A percentile compares a stretch with the other conserved stretches of the same genome.
Conservation (phyloP, 306 rosid genomes). For the Glycine soja region DNA sequence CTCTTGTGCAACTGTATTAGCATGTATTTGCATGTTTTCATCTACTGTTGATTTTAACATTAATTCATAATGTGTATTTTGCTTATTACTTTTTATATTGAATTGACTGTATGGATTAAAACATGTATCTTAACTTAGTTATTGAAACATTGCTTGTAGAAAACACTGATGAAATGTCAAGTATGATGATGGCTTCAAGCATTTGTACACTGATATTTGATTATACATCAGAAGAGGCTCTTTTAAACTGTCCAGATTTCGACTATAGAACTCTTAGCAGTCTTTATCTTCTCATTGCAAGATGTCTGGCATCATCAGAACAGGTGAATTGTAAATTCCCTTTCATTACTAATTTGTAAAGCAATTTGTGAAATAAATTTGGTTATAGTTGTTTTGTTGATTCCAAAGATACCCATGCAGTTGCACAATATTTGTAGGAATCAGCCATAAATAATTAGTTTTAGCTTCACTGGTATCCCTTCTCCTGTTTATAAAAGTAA, state of each 20-base stretch:
- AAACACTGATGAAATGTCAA: conserved; percentile 60
- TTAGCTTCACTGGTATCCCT: neutral
- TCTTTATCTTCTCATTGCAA: conserved; percentile 71
- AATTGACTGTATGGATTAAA: conserved; percentile 36
- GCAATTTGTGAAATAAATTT: conserved; percentile 17
- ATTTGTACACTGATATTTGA: conserved; percentile 82
- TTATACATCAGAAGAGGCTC: conserved; percentile 77
- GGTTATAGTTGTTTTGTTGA: neutral
- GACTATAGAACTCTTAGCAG: conserved; percentile 54
- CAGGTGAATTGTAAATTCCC: conserved; percentile 62
- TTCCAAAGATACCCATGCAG: conserved; percentile 22
- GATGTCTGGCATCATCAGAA: conserved; percentile 61
- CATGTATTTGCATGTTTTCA: neutral
- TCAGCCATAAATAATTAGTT: conserved; percentile 4
- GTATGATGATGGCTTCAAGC: conserved; percentile 80
- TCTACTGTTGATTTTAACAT: conserved; percentile 4
- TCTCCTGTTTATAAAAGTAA: neutral
- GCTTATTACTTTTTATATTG: neutral
- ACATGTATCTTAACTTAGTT: conserved; percentile 37
- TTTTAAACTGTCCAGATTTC: conserved; percentile 63
- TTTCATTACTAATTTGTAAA: conserved; percentile 4
- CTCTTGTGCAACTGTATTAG: conserved; percentile 15
- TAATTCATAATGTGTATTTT: conserved; percentile 17
- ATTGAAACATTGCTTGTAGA: conserved; percentile 59
- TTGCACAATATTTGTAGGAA: neutral